These are phyloP conservation scores for Barnettozyma vustinii DNA, from an alignment of 805 yeast species.

Conservation along the genomic window DNA sequence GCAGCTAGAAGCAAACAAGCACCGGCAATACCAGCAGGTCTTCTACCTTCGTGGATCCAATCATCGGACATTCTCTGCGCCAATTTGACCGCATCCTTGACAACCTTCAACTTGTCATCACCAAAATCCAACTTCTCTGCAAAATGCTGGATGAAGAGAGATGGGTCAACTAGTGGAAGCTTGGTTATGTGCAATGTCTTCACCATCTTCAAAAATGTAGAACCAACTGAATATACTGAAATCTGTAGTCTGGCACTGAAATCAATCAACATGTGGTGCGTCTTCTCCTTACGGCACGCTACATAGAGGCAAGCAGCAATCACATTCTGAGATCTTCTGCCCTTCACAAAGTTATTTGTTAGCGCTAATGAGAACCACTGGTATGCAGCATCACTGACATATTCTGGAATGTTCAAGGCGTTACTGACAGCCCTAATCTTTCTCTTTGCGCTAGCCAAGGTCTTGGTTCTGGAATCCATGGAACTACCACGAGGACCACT, in stretches of 20 bases:
- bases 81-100: conserved; percentile 78
- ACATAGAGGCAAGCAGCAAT: conserved; percentile 91
- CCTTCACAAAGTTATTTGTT: conserved; percentile 87
- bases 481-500: conserved; percentile 68
- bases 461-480: conserved; percentile 83
- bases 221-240: conserved; percentile 91
- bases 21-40: conserved; percentile 98
- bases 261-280: conserved; percentile 94
- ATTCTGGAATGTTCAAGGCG: conserved; percentile 75
- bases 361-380: conserved; percentile 89
- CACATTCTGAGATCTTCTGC: conserved; percentile 93
- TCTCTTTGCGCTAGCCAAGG: conserved; percentile 76
- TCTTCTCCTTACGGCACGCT: conserved; percentile 86
- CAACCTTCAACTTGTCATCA: conserved; percentile 65
- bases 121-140: conserved; percentile 84
- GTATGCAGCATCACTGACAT: conserved; percentile 77
- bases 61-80: conserved; percentile 91
- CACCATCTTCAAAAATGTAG: conserved; percentile 92
- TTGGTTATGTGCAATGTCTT: conserved; percentile 70
- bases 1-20: conserved; percentile 92
- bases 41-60: conserved; percentile 94
- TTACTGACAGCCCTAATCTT: conserved; percentile 76
- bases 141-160: conserved; percentile 88
- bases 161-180: conserved; percentile 90
- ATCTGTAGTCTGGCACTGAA: conserved; percentile 86